Evolutionary conservation across 805 yeast species (phyloP), one percentile per base, ranked within the genome.

Genomic region (Metschnikowia rubicola): DNA sequence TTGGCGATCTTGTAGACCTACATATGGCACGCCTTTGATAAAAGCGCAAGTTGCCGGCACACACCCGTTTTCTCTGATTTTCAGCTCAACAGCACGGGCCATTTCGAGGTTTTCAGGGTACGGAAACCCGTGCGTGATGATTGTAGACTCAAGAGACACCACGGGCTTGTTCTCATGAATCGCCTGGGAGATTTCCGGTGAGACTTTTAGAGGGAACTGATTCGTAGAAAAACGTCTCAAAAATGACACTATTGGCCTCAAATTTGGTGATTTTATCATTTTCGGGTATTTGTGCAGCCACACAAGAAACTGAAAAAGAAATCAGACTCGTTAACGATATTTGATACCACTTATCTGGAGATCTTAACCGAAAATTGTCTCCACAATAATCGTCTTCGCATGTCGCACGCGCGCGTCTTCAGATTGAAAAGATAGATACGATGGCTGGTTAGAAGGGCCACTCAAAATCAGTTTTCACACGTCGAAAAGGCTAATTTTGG

Each of bases 41-140:
- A 90, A 85, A 0, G 89, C 96, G 47, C 85, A 80, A 0, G 96
- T 88, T 0, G 96, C 96, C 0, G 97, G 97, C 5, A 85, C 66
- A 1, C 83, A 90, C 8, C 92, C 91, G 32, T 73, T 62, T 0
- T 62, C 60, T 37, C 95, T 71, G 13, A 89, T 76, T 8, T 75
- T 67, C 4, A 62, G 48, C 63, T 89, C 96, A 1, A 87, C 95
- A 1, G 70, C 64, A 30, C 57, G 57, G 0, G 96, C 96, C 89
- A 89, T 83, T 26, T 73, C 72, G 10, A 86, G 58, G 58, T 90
- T 89, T 19, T 77, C 75, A 0, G 96, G 96, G 59, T 67, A 86
- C 3, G 96, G 96, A 35, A 89, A 73, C 0, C 97, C 97, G 67
- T 89, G 97, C 7, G 96, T 85, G 54, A 90, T 80, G 58, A 89